phyloP scores from a whole-genome alignment of 2,329 filamentous ascomycete genomes.

The Emmonsia crescens region DNA sequence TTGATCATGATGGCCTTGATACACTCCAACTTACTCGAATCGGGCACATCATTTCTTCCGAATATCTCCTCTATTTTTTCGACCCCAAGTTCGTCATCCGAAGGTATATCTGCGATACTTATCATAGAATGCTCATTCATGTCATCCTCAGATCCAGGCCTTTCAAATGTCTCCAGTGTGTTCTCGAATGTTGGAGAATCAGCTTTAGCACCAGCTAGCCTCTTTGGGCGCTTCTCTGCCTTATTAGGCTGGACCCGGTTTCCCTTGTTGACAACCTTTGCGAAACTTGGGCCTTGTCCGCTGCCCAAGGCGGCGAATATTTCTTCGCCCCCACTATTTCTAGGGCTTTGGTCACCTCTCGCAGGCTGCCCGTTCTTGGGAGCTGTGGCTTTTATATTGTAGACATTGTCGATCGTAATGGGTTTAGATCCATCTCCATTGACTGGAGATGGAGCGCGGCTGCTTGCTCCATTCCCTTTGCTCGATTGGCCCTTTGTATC shows the following conservation, averaged over 20 bases:
- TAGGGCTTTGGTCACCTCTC: not conserved
- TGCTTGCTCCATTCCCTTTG: not conserved
- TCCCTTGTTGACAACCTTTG: not conserved
- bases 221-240: not conserved
- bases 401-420: too few species aligned
- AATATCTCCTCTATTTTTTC: not conserved
- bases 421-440: not conserved
- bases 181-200: not conserved
- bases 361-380: not conserved
- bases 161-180: not conserved
- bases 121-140: not conserved
- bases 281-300: not conserved
- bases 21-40: not conserved
- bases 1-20: not conserved
- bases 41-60: not conserved
- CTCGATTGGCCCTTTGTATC: not conserved
- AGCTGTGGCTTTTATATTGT: not conserved
- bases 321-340: not conserved
- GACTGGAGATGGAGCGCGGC: not conserved
- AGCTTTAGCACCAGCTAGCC: not conserved
- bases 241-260: not conserved
- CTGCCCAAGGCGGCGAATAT: not conserved
- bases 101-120: not conserved
- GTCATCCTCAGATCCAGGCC: not conserved
- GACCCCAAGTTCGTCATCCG: not conserved